phyloP scores from a whole-genome alignment of 495 filamentous ascomycete species.

The Bryoglossum gracile region DNA sequence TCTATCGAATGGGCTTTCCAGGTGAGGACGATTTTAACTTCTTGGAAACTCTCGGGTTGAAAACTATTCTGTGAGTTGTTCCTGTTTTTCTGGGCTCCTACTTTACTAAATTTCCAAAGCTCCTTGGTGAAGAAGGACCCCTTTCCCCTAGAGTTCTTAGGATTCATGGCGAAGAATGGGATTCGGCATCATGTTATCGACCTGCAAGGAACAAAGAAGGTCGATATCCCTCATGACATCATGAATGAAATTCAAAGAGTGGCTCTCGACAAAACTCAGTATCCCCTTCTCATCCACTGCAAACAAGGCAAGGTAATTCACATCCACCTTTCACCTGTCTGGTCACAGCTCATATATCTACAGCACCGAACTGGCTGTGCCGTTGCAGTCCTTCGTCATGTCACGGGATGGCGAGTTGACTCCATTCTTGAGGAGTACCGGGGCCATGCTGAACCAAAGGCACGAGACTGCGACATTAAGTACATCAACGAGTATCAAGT shows the following conservation, averaged over 20 bases:
- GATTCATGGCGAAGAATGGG: constrained; percentile 52
- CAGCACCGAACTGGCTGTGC: constrained; percentile 82
- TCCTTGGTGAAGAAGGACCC: constrained; percentile 65
- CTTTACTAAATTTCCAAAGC: constrained; percentile 35
- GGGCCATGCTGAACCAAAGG: constrained; percentile 58
- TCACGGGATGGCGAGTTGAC: constrained; percentile 49
- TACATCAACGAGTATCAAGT: constrained; percentile 34
- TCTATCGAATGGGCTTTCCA: constrained; percentile 77
- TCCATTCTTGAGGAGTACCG: constrained; percentile 60
- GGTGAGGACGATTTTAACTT: constrained; percentile 54
- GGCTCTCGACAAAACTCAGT: constrained; percentile 56
- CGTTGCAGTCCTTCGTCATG: constrained; percentile 61
- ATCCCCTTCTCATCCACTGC: constrained; percentile 78
- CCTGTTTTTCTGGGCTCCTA: not conserved
- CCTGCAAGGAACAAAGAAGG: constrained; percentile 73
- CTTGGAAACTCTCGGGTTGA: constrained; percentile 55
- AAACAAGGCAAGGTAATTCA: constrained; percentile 70
- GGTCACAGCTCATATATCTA: constrained; percentile 22
- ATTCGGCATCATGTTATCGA: constrained; percentile 64
- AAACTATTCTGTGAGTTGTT: constrained; percentile 62
- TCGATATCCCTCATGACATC: constrained; percentile 48
- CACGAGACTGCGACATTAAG: constrained; percentile 42
- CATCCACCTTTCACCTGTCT: too few relatives aligned
- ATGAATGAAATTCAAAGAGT: constrained; percentile 58
- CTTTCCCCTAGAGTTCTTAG: constrained; percentile 45